phyloP scores from a whole-genome alignment of 2,329 filamentous ascomycete genomes.

The Grosmannia clavigera region DNA sequence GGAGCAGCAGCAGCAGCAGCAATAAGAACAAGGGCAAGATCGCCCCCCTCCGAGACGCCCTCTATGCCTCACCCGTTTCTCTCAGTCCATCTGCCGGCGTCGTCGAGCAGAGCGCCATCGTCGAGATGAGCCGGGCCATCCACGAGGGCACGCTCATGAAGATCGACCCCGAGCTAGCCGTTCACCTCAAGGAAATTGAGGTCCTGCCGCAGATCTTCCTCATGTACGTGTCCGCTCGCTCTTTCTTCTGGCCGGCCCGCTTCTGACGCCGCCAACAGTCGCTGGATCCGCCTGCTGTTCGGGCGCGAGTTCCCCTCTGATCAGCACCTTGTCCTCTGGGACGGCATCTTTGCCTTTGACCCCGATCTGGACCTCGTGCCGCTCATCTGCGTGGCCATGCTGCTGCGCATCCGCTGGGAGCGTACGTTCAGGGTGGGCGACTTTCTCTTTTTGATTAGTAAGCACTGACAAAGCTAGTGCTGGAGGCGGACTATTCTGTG shows the following conservation, averaged over 20 bases:
- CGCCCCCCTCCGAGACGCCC: neutral
- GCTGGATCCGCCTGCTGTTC: slow-evolving; percentile 89
- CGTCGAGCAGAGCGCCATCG: slow-evolving; percentile 51
- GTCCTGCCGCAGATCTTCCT: slow-evolving; percentile 94
- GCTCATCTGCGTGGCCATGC: slow-evolving; percentile 85
- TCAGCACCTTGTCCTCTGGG: slow-evolving; percentile 76
- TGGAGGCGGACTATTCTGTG: slow-evolving; percentile 77
- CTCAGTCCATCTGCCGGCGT: slow-evolving; percentile 9
- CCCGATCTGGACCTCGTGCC: slow-evolving; percentile 70
- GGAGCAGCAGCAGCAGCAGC: neutral
- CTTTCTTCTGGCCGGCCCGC: neutral
- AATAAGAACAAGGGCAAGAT: neutral
- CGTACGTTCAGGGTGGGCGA: slow-evolving; percentile 29
- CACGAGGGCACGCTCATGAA: slow-evolving; percentile 68
- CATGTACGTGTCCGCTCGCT: slow-evolving; percentile 49
- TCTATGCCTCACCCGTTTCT: neutral
- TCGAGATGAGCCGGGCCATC: slow-evolving; percentile 74
- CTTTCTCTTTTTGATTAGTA: no score
- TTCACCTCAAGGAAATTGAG: slow-evolving; percentile 70
- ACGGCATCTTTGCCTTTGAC: slow-evolving; percentile 79
- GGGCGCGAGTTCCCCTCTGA: slow-evolving; percentile 87
- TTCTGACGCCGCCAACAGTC: slow-evolving; percentile 31
- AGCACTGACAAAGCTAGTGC: slow-evolving; percentile 36
- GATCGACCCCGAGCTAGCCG: slow-evolving; percentile 29
- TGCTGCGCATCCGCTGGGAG: slow-evolving; percentile 83